A percentile compares a stretch with the other conserved stretches of the same genome.
Conservation (phyloP, 139 green algal genomes). For the Prasinococcaceae sp. region DNA sequence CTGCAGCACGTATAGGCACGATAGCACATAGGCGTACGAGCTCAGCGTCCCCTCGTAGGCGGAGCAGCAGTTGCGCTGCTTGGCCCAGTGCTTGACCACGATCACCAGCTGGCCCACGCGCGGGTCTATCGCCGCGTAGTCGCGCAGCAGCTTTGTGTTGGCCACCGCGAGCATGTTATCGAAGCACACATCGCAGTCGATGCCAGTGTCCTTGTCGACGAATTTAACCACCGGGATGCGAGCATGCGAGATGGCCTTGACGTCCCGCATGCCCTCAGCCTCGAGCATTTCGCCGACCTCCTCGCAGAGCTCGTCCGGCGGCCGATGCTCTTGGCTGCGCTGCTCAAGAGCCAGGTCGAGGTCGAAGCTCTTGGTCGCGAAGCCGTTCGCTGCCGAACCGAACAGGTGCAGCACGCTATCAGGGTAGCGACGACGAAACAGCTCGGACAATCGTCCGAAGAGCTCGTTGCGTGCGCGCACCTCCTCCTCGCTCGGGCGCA, state of each 20-base stretch:
- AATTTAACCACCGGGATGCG: constrained; percentile 80
- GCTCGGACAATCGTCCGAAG: constrained; percentile 2
- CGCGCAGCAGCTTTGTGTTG: constrained; percentile 47
- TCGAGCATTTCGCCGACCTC: constrained; percentile 17
- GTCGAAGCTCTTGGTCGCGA: constrained; percentile 22
- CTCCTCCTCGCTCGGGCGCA: constrained; percentile 11
- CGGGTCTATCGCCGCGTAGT: constrained; percentile 60
- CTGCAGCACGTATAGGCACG: constrained; percentile 77
- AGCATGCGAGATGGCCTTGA: constrained; percentile 36
- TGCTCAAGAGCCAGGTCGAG: constrained; percentile 22
- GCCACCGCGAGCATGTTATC: constrained; percentile 77
- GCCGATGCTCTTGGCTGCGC: background rate
- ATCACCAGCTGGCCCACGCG: constrained; percentile 56
- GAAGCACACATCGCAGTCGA: constrained; percentile 36
- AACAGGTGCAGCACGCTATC: constrained; percentile 18
- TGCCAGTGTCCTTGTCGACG: constrained; percentile 14
- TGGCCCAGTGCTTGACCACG: constrained; percentile 87
- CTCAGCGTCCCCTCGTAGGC: constrained; percentile 77
- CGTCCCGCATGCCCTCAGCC: constrained; percentile 18
- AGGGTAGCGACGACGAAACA: background rate
- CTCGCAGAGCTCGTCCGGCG: no score
- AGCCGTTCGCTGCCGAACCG: constrained; percentile 25
- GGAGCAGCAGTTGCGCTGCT: constrained; percentile 66
- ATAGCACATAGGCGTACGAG: constrained; percentile 80
- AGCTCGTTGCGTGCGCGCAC: background rate